Evolutionary conservation across 2,329 filamentous ascomycete genomes (phyloP), one percentile per base, ranked within the genome.

Genomic region (Moelleriella libera): DNA sequence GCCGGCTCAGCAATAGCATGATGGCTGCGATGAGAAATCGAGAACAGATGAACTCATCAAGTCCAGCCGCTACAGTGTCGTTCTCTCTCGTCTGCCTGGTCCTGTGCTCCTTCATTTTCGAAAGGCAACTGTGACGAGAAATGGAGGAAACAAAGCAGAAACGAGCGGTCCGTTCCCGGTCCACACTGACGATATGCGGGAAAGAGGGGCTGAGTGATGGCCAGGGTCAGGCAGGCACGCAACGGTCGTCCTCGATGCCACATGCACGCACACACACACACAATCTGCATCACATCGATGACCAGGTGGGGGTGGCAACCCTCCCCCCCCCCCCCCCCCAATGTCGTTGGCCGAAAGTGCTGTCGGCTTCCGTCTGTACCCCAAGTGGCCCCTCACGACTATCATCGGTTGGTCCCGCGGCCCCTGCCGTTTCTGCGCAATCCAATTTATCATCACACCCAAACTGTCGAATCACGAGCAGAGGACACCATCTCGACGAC

Each of bases 341-440:
- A 68, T 68, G 66, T 63, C 57, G 60, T 60, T 60, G 58, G 57
- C 54, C 51, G 58, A 55, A 60, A 52, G 59, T 63, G 53, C 48
- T 53, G 30, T 50, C 7, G 11, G 32, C 32, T 37, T 7, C 11
- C 11, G 7, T 37, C 32, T 37, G 32, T 11, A 37, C 7, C 32
- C 11, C 32, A n/a, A n/a, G n/a, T n/a, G n/a, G 7, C 11, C 32
- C 32, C 11, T 11, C 32, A 37, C 11, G 2, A 37, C 32, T 11
- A 63, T 56, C 58, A 61, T 63, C 65, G 65, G 65, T 67, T 66
- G 65, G 65, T 67, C 65, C 70, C 67, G 66, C 64, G 62, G 65
- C 61, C 63, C 67, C 67, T 64, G 60, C 62, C 58, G 62, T 58
- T 58, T 60, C 63, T 71, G 68, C 68, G 69, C 63, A 60, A 63